Percentiles rank a stretch among this genome's conserved stretches.
These are phyloP conservation scores for Sporothrix protearum DNA, from an alignment of 2,329 filamentous ascomycete species.

Conservation along the genomic window DNA sequence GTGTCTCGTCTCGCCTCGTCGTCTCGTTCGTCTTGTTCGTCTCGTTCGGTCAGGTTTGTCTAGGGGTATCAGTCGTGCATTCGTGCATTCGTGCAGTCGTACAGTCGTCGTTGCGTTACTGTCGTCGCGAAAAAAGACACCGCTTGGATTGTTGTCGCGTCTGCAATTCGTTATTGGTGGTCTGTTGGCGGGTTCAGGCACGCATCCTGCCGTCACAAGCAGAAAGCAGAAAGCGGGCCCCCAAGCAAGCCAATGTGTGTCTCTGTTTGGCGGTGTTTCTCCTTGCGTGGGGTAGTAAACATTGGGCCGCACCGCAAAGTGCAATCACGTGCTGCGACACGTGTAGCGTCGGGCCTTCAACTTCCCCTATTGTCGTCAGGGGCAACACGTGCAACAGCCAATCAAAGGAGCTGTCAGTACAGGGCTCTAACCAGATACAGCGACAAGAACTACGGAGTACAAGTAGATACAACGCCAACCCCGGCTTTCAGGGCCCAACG, in stretches of 20 bases:
- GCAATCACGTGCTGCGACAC: neutral
- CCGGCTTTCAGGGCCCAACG: neutral
- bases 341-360: neutral
- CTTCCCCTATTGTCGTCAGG: slow-evolving; percentile 11
- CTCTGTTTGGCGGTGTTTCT: neutral
- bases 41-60: neutral
- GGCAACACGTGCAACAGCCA: slow-evolving; percentile 2
- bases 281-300: slow-evolving; percentile 14
- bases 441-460: neutral
- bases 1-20: no score
- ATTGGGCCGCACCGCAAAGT: neutral
- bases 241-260: neutral
- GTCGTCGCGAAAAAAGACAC: neutral
- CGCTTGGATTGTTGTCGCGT: neutral
- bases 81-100: no score
- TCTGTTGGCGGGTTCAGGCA: neutral
- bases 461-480: neutral
- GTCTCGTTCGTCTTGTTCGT: neutral
- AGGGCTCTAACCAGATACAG: neutral
- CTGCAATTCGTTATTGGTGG: no score
- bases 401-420: neutral
- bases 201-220: neutral
- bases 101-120: neutral
- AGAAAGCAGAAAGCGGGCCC: neutral
- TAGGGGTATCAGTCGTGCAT: neutral